Conservation (phyloP, 345 rosid species). For the Aethionema arabicum region DNA sequence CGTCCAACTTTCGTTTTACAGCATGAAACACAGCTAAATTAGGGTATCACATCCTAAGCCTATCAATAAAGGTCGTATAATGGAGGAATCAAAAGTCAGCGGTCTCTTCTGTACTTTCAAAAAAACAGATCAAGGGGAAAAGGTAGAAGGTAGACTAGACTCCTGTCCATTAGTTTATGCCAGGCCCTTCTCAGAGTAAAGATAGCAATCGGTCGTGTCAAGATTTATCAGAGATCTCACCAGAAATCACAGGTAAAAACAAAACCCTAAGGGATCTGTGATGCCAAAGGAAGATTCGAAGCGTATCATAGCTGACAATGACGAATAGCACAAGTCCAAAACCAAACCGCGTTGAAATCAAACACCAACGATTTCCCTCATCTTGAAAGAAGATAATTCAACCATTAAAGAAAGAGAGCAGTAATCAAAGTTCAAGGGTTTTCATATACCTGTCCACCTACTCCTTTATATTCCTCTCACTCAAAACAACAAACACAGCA, state of each 20-base stretch:
- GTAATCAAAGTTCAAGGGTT: conserved; percentile 41
- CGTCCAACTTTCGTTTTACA: neutral
- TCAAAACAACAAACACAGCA: neutral
- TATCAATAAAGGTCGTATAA: conserved; percentile 1
- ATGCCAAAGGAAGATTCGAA: neutral
- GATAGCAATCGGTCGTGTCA: neutral
- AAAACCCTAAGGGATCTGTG: conserved; percentile 22
- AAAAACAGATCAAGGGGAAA: neutral
- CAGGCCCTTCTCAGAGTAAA: neutral
- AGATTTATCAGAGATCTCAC: neutral
- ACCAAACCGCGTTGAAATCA: conserved; percentile 8
- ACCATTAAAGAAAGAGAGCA: conserved; percentile 41
- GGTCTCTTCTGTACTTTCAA: neutral
- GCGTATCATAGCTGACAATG: neutral
- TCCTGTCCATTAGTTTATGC: neutral
- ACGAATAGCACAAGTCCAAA: neutral
- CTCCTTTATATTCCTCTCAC: neutral
- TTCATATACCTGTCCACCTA: conserved; percentile 35
- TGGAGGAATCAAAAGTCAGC: neutral
- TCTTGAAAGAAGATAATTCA: conserved; percentile 20
- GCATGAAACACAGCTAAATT: neutral
- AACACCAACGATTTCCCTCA: conserved; percentile 2
- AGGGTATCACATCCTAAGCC: neutral
- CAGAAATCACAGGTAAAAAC: conserved; percentile 8
- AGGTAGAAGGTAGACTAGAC: neutral